Evolutionary conservation across 768 basidiomycete species (phyloP).

Genomic region (Suillus fuscotomentosus): DNA sequence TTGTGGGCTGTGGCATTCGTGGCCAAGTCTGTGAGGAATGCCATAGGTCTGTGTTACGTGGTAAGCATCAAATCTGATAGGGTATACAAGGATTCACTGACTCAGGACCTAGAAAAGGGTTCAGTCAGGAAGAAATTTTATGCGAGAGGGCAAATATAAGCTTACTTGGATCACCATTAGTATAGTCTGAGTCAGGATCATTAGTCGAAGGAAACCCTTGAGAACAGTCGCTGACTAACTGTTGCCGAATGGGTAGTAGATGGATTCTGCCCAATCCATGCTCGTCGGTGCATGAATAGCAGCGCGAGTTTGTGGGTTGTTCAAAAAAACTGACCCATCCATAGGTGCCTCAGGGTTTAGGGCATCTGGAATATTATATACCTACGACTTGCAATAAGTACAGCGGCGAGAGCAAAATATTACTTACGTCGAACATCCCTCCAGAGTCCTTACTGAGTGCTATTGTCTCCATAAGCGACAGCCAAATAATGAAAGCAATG

Average conservation of each 20-base stretch:
- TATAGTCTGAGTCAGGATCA: constrained; percentile 14
- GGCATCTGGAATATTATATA: constrained; percentile 58
- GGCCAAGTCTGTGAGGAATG: constrained; percentile 63
- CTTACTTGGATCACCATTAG: constrained; percentile 32
- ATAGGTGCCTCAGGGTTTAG: constrained; percentile 47
- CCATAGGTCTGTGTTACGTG: constrained; percentile 48
- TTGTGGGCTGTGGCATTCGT: constrained; percentile 55
- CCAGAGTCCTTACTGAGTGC: constrained; percentile 24
- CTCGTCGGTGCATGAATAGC: constrained; percentile 71
- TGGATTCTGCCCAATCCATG: constrained; percentile 39
- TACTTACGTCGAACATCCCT: constrained; percentile 39
- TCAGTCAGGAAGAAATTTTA: neutral
- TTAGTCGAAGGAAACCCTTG: neutral
- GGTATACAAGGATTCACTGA: constrained; percentile 17
- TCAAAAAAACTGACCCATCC: constrained; percentile 59
- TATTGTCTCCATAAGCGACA: constrained; percentile 9
- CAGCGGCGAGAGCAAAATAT: neutral
- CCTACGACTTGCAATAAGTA: constrained; percentile 22
- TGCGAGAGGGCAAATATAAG: constrained; percentile 2
- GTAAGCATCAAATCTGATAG: constrained; percentile 10
- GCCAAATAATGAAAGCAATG: neutral
- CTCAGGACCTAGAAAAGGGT: constrained; percentile 29
- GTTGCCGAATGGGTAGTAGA: constrained; percentile 36
- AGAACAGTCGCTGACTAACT: constrained; percentile 14
- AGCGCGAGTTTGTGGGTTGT: constrained; percentile 53